Percentiles rank a stretch among this genome's conserved stretches.
These are phyloP conservation scores for Kwoniella dejecticola DNA, from an alignment of 768 basidiomycete genomes.

Conservation along the genomic window DNA sequence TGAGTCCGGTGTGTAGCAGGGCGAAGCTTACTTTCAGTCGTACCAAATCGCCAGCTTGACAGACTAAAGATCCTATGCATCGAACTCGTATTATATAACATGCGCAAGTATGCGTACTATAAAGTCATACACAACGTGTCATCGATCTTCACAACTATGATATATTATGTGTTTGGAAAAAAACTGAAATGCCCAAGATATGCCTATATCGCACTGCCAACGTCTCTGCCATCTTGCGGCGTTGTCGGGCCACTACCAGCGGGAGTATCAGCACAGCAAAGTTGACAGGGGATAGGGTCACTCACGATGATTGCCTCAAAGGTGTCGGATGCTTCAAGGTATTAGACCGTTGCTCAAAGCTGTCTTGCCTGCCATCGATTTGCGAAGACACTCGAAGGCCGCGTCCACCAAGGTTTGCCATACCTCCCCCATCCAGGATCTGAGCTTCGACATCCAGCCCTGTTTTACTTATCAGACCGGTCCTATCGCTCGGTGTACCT, in stretches of 20 bases:
- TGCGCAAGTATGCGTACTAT: neutral
- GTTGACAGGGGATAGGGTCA: neutral
- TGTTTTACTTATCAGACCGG: conserved; percentile 41
- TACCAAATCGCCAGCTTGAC: neutral
- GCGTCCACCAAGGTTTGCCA: conserved; percentile 45
- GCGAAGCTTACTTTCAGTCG: neutral
- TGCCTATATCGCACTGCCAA: conserved; percentile 13
- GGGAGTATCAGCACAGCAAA: neutral
- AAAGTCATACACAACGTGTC: neutral
- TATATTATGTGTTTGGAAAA: neutral
- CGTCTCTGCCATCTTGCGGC: conserved; percentile 10
- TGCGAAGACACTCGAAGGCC: conserved; percentile 29
- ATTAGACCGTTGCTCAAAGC: conserved; percentile 9
- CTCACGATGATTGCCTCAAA: conserved; percentile 18
- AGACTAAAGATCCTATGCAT: no score
- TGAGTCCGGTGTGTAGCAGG: neutral
- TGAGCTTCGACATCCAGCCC: conserved; percentile 55
- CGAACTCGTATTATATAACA: neutral
- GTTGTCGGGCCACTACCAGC: neutral
- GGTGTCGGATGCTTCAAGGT: conserved; percentile 24
- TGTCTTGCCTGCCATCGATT: conserved; percentile 11
- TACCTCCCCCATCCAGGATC: conserved; percentile 55
- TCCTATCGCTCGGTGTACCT: conserved; percentile 48
- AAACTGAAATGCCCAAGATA: neutral
- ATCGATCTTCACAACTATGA: conserved; percentile 3